Conservation (phyloP, 2,329 filamentous ascomycete genomes). For the Pseudophaeomoniella oleicola region DNA sequence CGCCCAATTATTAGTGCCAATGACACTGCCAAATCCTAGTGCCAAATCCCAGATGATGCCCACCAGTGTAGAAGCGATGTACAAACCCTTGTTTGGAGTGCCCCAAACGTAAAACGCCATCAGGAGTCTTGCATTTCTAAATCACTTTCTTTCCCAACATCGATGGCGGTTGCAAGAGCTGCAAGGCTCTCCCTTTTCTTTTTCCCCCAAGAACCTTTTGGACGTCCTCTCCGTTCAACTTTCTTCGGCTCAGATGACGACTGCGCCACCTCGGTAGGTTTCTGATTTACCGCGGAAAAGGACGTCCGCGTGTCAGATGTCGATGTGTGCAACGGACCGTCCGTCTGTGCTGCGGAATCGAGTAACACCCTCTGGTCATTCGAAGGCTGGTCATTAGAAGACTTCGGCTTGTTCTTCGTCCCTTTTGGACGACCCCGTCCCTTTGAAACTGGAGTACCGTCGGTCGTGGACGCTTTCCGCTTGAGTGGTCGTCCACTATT, state of each 20-base stretch:
- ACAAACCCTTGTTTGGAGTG: no score
- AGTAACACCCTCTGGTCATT: no score
- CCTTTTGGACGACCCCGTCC: neutral
- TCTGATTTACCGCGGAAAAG: neutral
- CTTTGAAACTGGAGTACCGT: neutral
- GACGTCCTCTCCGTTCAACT: neutral
- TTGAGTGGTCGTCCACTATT: neutral
- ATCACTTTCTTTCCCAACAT: neutral
- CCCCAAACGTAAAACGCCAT: no score
- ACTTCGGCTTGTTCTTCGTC: neutral
- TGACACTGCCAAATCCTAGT: no score
- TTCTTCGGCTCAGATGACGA: neutral
- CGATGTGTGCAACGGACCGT: no score
- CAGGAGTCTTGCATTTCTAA: neutral
- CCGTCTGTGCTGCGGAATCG: neutral
- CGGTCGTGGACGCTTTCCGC: neutral
- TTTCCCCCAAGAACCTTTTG: neutral
- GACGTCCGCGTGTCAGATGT: no score
- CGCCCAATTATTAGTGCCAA: no score
- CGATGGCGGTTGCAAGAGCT: no score
- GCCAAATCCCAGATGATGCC: no score
- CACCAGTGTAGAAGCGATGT: no score
- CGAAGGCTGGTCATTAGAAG: neutral
- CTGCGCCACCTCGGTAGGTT: neutral
- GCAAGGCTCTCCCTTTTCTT: neutral